Base-by-base conservation (phyloP, 139 green algal species). In the Ettlia oleoabundans region DNA sequence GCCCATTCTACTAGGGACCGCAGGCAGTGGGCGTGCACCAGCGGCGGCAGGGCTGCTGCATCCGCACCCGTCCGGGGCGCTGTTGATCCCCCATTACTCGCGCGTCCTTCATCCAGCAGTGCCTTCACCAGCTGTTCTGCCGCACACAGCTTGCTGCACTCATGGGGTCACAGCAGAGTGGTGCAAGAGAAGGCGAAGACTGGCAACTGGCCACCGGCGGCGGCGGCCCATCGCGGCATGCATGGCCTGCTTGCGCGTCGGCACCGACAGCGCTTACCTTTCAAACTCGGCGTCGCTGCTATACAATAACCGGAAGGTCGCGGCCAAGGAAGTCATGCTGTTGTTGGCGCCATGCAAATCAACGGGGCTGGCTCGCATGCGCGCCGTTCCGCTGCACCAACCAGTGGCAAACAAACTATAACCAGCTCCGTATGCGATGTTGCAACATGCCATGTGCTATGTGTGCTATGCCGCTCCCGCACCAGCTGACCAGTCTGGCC, bases 1-100 rank as follows among this genome's bases (percentile, higher is more conserved):
- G 21, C 32, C 79, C 79, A 84, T 8, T 84, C 79, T 19, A 84
- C 15, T 40, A 84, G 55, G 26, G 79, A 84, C 38, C 69, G 53
- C 22, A 76, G 42, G 55, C 66, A 84, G 65, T 84, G 79, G 10
- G 79, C 55, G 0, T 15, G n/a, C 63, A 84, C 55, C n/a, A 84
- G 79, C 30, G 42, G 63, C 15, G 79, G 79, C 40, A 84, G 69
- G 19, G 10, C 38, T 21, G 63, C 40, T 10, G n/a, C 67, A 40
- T 53, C 28, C 4, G 38, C 2, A 0, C n/a, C 9, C 9, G 43
- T 30, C 15, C 4, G 5, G 6, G 2, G 10, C 13, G 30, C 33
- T 1, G n/a, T n/a, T n/a, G n/a, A n/a, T n/a, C n/a, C n/a, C n/a
- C n/a, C n/a, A n/a, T n/a, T n/a, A n/a, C n/a, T n/a, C n/a, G n/a